Base-by-base conservation (phyloP, 2,329 filamentous ascomycete genomes). In the Mollisia scopiformis region DNA sequence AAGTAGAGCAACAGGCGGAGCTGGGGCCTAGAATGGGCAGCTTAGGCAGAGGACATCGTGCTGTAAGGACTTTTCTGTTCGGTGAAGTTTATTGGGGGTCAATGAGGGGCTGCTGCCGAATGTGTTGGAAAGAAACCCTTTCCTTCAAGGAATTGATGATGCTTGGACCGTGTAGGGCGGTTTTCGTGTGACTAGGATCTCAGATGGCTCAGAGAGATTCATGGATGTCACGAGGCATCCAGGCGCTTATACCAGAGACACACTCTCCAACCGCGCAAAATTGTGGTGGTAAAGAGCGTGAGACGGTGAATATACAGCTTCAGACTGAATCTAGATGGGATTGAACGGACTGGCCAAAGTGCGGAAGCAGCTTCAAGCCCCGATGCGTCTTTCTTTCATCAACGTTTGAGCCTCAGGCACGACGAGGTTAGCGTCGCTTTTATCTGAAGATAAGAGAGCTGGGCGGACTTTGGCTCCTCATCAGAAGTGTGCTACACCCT, bases 141-240 rank as follows among this genome's bases (percentile, higher is more conserved):
- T 51, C 49, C 33, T 47, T 27, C 27, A 21, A 51, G 28, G n/a
- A 23, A 33, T 31, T 58, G 59, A 61, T 23, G 63, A 58, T 59
- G 61, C 27, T 51, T 21, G 49, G 49, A 33, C 49, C 27, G 27
- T 33, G 49, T 23, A 31, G 49, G 8, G 49, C 19, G 31, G 46
- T 35, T 49, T 52, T 59, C 28, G 57, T 55, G 62, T 63, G 63
- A 66, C 54, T 37, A 53, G 41, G 59, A 62, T 57, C 56, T 61
- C 51, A 55, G 52, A 53, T 66, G 64, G 56, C n/a, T 56, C 50
- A 67, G 59, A 68, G 66, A 66, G 63, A 68, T 62, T 63, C 63
- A 66, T 58, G 61, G 64, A 64, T 43, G 8, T 58, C 64, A 65
- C 64, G 66, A 67, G 65, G n/a, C n/a, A 68, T 64, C 63, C 58